Evolutionary conservation across 805 yeast genomes (phyloP).

Genomic region (Pichia nanzhaoensis): DNA sequence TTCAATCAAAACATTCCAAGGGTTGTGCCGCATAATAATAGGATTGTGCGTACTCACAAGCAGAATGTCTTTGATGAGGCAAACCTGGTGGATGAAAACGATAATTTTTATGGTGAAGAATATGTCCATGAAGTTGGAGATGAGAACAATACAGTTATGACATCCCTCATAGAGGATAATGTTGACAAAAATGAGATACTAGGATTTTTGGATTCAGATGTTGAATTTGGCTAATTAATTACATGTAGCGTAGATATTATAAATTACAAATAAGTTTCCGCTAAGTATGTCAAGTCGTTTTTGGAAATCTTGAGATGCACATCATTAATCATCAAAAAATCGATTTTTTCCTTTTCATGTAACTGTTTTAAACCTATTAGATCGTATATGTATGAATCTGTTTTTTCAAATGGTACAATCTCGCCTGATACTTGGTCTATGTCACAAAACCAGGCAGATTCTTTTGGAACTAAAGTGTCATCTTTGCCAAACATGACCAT

Average conservation of each 20-base stretch:
- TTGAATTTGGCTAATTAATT: constrained; percentile 14
- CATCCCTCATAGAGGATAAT: neutral
- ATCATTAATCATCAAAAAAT: constrained; percentile 46
- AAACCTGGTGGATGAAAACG: too few relatives aligned
- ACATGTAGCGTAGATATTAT: constrained; percentile 8
- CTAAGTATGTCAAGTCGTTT: constrained; percentile 38
- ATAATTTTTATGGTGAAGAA: too few relatives aligned
- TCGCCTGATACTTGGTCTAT: constrained; percentile 37
- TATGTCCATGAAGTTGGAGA: too few relatives aligned
- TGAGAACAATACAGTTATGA: neutral
- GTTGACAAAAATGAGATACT: constrained; percentile 9
- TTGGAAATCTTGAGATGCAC: constrained; percentile 62
- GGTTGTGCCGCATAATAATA: neutral
- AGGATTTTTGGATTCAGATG: constrained; percentile 23
- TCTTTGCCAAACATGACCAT: constrained; percentile 56
- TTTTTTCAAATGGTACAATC: constrained; percentile 39
- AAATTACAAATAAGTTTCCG: constrained; percentile 37
- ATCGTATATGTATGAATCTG: constrained; percentile 47
- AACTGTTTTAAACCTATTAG: constrained; percentile 52
- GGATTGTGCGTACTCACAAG: neutral
- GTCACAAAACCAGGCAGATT: constrained; percentile 63
- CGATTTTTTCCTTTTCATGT: constrained; percentile 37
- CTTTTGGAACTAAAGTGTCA: constrained; percentile 65
- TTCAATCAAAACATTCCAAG: constrained; percentile 2
- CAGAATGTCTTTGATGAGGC: neutral